These are phyloP conservation scores for Helotiales sp. DNA, from an alignment of 2,329 filamentous ascomycete genomes.

Conservation along the genomic window DNA sequence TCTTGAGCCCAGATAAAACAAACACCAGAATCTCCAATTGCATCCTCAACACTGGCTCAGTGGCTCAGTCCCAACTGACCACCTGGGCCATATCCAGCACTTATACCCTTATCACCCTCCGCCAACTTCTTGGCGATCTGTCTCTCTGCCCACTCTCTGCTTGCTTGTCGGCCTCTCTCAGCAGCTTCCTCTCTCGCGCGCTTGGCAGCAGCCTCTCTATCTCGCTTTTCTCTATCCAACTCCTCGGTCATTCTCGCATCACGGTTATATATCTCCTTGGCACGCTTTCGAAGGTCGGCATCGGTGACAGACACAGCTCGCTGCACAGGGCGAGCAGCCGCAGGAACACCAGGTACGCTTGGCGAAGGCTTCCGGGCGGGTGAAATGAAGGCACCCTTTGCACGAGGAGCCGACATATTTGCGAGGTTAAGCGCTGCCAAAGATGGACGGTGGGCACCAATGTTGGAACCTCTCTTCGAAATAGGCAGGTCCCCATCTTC, in stretches of 20 bases:
- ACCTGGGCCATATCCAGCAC: slow-evolving; percentile 36
- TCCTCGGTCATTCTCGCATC: slow-evolving; percentile 55
- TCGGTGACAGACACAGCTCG: slow-evolving; percentile 58
- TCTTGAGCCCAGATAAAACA: background rate
- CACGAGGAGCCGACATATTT: slow-evolving; percentile 40
- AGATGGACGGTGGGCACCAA: slow-evolving; percentile 44
- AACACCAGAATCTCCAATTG: background rate
- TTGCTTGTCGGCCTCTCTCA: slow-evolving; percentile 62
- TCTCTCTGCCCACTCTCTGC: slow-evolving; percentile 67
- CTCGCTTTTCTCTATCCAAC: slow-evolving; percentile 57
- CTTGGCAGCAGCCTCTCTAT: slow-evolving; percentile 59
- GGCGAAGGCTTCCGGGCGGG: slow-evolving; percentile 33
- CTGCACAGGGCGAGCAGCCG: slow-evolving; percentile 42
- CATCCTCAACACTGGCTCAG: background rate
- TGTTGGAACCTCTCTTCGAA: slow-evolving; percentile 39
- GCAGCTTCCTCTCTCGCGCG: slow-evolving; percentile 63
- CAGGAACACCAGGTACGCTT: slow-evolving; percentile 32
- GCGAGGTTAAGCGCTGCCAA: slow-evolving; percentile 42
- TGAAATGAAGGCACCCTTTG: slow-evolving; percentile 28
- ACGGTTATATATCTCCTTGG: slow-evolving; percentile 58
- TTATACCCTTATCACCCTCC: slow-evolving; percentile 35
- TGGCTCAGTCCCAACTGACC: slow-evolving; percentile 35
- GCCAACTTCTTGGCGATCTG: slow-evolving; percentile 45
- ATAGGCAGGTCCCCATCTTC: slow-evolving; percentile 32
- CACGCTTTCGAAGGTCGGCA: slow-evolving; percentile 57